These are phyloP conservation scores for Umbelopsis sp. DNA, from an alignment of 371 early-diverging fungal species.

Conservation along the genomic window DNA sequence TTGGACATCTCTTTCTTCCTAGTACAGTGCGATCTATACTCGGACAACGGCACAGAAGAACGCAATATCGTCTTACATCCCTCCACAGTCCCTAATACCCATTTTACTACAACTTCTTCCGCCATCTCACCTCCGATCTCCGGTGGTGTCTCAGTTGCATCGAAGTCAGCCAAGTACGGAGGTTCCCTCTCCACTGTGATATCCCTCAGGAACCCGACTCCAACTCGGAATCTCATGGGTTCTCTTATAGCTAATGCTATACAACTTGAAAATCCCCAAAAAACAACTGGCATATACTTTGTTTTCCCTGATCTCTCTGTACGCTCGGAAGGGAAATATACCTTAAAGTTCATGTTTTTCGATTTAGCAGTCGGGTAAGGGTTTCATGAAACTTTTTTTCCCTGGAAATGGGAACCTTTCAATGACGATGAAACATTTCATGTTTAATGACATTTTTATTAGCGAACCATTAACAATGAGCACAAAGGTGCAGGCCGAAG, in stretches of 20 bases:
- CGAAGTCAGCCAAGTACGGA: conserved; percentile 27
- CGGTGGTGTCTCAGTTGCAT: not conserved
- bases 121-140: not conserved
- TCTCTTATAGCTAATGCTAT: conserved; percentile 56
- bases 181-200: conserved; percentile 39
- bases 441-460: not conserved
- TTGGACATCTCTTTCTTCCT: conserved; percentile 30
- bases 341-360: conserved; percentile 50
- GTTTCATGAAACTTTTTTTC: not conserved
- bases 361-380: conserved; percentile 32
- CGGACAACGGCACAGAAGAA: conserved; percentile 26
- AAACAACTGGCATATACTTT: conserved; percentile 57
- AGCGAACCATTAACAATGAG: conserved; percentile 36
- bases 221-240: conserved; percentile 58
- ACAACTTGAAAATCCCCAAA: conserved; percentile 49
- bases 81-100: conserved; percentile 21
- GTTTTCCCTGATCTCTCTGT: conserved; percentile 56
- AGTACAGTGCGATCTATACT: conserved; percentile 28
- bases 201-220: conserved; percentile 22
- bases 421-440: no score
- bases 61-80: conserved; percentile 36
- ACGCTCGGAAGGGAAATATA: conserved; percentile 43
- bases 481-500: conserved; percentile 34
- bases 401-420: no score
- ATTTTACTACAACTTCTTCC: not conserved